phyloP scores from a whole-genome alignment of 1,139 yeast species.

The Scheffersomyces parashehatae region DNA sequence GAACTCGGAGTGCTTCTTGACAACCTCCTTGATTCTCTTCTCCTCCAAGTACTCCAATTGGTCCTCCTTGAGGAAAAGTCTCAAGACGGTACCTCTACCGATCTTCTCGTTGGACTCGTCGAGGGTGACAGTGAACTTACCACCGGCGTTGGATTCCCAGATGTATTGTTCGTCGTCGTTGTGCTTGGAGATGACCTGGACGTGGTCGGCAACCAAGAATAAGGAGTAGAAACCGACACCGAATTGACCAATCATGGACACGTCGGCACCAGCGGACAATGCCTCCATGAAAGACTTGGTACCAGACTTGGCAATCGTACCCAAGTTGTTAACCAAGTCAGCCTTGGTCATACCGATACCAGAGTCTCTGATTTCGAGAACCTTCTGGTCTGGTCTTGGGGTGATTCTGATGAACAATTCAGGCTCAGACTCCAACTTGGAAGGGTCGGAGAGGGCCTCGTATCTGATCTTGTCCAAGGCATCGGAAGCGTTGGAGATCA shows the following conservation, averaged over 20 bases:
- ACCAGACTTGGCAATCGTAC: slow-evolving; percentile 99
- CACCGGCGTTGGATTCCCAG: slow-evolving; percentile 99
- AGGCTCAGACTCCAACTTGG: slow-evolving; percentile 91
- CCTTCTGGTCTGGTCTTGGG: slow-evolving; percentile 92
- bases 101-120: slow-evolving; percentile 85
- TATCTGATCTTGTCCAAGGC: slow-evolving; percentile 96
- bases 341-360: slow-evolving; percentile 99
- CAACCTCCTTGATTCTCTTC: slow-evolving; percentile 98
- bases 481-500: slow-evolving; percentile 97
- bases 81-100: slow-evolving; percentile 93
- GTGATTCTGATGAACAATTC: slow-evolving; percentile 96
- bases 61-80: slow-evolving; percentile 98
- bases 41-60: slow-evolving; percentile 99
- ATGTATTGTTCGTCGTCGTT: slow-evolving; percentile 99
- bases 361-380: slow-evolving; percentile 96
- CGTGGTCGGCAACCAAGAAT: slow-evolving; percentile 98
- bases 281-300: slow-evolving; percentile 99
- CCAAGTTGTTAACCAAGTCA: slow-evolving; percentile 97
- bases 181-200: slow-evolving; percentile 97
- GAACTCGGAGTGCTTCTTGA: slow-evolving; percentile 99
- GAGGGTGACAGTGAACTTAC: slow-evolving; percentile 94
- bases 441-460: slow-evolving; percentile 91
- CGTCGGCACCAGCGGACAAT: slow-evolving; percentile 98
- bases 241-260: slow-evolving; percentile 99
- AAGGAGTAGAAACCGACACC: slow-evolving; percentile 99